Base-by-base conservation (phyloP, 805 yeast genomes). In the Ogataea angusta region DNA sequence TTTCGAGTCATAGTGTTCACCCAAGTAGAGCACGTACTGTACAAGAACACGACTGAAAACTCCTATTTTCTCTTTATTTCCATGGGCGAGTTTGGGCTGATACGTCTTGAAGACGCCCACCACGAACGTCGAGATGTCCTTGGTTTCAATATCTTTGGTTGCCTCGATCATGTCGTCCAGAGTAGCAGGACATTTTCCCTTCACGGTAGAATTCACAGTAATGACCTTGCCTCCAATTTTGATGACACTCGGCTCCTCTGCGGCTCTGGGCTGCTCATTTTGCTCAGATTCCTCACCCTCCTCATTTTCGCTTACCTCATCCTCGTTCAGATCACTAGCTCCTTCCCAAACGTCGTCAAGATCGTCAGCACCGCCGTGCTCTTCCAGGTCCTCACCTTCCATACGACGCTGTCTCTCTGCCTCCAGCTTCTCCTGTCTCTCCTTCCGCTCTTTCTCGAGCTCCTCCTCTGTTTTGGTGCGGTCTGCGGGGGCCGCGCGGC, bases 381-480 rank as follows among this genome's bases (percentile, higher is more conserved):
- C 80, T 8, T 48, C 57, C 10, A 52, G 53, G 12, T 46, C 49
- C 7, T 61, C 60, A 33, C 89, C 91, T 49, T 76, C 77, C 95
- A 85, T 85, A 69, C 95, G 76, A 51, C 73, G 75, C 47, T 72
- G 51, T 65, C 95, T 73, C 40, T 75, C 89, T 34, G 73, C 76
- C 60, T 87, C 90, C 49, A 85, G 63, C 51, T 73, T 69, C 49
- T 76, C 75, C 67, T 71, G 66, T 51, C 72, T 76, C n/a, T 77
- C 83, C 14, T 70, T 72, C 50, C 74, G 75, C 54, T 84, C 91
- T 28, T 69, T 66, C 34, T 66, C 67, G 10, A 83, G 39, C 59
- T 85, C 93, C 60, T 85, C 89, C 2, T 74, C 80, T 1, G 93
- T 84, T 58, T 84, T 83, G 2, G 91, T 83, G 64, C 90, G 73